Percentiles rank a stretch among this genome's conserved stretches.
Conservation (phyloP, 352 stramenopile species). For the Pythium folliculosum region DNA sequence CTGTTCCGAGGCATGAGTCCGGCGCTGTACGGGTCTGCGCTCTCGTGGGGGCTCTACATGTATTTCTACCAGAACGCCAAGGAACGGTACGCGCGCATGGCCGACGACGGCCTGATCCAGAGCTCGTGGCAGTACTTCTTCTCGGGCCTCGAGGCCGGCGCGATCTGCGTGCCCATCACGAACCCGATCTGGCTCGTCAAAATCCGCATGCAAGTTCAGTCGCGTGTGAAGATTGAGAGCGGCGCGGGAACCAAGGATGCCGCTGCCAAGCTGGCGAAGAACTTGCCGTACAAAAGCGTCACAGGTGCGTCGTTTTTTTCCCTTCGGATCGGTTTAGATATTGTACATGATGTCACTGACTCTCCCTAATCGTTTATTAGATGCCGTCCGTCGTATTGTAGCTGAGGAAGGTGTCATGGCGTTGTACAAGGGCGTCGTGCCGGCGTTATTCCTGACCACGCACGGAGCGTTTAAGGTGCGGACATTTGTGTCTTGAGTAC, state of each 20-base stretch:
- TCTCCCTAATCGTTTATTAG: slow-evolving; percentile 24
- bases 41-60: slow-evolving; percentile 99
- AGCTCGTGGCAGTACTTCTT: slow-evolving; percentile 85
- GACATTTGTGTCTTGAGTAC: no score
- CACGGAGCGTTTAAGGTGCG: slow-evolving; percentile 95
- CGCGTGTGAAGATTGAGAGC: slow-evolving; percentile 48
- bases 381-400: slow-evolving; percentile 94
- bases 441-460: slow-evolving; percentile 94
- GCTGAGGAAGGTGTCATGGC: slow-evolving; percentile 92
- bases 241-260: slow-evolving; percentile 51
- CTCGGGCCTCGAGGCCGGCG: slow-evolving; percentile 72
- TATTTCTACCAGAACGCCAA: slow-evolving; percentile 98
- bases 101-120: slow-evolving; percentile 68
- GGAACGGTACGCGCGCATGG: slow-evolving; percentile 69
- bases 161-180: slow-evolving; percentile 95
- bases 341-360: background rate
- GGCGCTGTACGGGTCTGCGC: slow-evolving; percentile 93
- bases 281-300: slow-evolving; percentile 69
- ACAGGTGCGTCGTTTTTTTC: slow-evolving; percentile 40
- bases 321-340: background rate
- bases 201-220: slow-evolving; percentile 94
- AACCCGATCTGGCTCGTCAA: slow-evolving; percentile 99
- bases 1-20: slow-evolving; percentile 95
- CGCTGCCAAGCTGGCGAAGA: slow-evolving; percentile 50
- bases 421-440: slow-evolving; percentile 96